Evolutionary conservation across 2,329 filamentous ascomycete species (phyloP).

Genomic region (Neonectria hederae): DNA sequence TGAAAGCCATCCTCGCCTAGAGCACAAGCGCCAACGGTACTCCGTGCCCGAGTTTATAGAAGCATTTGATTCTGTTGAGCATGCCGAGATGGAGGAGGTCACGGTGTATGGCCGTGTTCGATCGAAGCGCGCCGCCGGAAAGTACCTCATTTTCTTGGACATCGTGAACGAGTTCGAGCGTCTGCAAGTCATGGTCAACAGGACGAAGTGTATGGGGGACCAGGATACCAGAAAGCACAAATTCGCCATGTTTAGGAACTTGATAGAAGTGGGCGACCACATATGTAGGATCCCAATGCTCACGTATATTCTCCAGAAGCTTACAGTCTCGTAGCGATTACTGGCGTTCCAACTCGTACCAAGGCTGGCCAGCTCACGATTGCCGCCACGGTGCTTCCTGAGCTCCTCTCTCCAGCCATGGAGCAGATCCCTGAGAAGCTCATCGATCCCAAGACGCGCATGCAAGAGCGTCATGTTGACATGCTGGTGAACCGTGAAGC

Average conservation of each 20-base stretch:
- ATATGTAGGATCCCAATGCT: constrained; percentile 69
- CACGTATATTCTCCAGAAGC: constrained; percentile 31
- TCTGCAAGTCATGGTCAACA: constrained; percentile 81
- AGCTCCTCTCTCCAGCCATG: constrained; percentile 79
- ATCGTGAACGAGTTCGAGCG: constrained; percentile 76
- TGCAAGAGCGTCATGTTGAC: constrained; percentile 84
- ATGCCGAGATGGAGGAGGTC: constrained; percentile 41
- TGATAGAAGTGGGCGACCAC: constrained; percentile 83
- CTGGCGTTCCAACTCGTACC: constrained; percentile 75
- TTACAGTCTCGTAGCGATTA: constrained; percentile 64
- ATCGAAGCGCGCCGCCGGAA: constrained; percentile 75
- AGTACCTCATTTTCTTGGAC: constrained; percentile 86
- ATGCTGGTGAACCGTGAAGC: constrained; percentile 78
- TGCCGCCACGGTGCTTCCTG: constrained; percentile 72
- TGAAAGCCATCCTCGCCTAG: constrained; percentile 49
- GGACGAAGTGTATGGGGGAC: constrained; percentile 57
- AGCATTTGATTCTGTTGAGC: constrained; percentile 39
- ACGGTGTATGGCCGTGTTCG: constrained; percentile 71
- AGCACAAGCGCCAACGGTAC: constrained; percentile 40
- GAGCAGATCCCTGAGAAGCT: constrained; percentile 80
- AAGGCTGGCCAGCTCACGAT: constrained; percentile 80
- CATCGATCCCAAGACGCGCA: constrained; percentile 75
- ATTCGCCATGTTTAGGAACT: constrained; percentile 70
- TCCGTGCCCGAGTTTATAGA: constrained; percentile 49
- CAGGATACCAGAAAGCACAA: constrained; percentile 49